phyloP scores from a whole-genome alignment of 2,329 filamentous ascomycete species.

The Nigrograna mackinnonii region DNA sequence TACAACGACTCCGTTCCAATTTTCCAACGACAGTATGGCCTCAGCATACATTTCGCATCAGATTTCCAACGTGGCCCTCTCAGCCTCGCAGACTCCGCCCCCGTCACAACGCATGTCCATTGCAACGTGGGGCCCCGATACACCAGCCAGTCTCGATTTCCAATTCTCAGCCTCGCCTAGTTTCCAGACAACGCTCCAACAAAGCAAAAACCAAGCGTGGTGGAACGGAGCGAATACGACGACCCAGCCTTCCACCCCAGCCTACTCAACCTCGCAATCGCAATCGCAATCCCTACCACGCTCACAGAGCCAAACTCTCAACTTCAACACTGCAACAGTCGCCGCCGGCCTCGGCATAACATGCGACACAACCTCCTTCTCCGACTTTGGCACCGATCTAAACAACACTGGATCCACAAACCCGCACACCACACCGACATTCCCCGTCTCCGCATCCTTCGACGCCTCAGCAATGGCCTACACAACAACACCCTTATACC shows the following conservation, averaged over 20 bases:
- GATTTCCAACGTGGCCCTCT: slow-evolving; percentile 27
- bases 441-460: slow-evolving; percentile 6
- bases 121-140: slow-evolving; percentile 32
- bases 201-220: slow-evolving; percentile 28
- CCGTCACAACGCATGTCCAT: slow-evolving; percentile 32
- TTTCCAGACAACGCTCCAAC: slow-evolving; percentile 16
- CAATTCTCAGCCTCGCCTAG: slow-evolving; percentile 35
- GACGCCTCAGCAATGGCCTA: slow-evolving; percentile 25
- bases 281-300: slow-evolving; percentile 9
- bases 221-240: slow-evolving; percentile 23
- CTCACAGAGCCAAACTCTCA: slow-evolving; percentile 17
- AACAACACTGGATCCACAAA: not conserved
- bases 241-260: slow-evolving; percentile 14
- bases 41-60: slow-evolving; percentile 18
- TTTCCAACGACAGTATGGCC: slow-evolving; percentile 18
- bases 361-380: slow-evolving; percentile 28
- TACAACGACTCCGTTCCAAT: slow-evolving; percentile 23
- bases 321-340: slow-evolving; percentile 11
- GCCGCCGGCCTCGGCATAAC: slow-evolving; percentile 36
- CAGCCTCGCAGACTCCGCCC: slow-evolving; percentile 42
- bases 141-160: slow-evolving; percentile 32
- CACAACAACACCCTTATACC: slow-evolving; percentile 17
- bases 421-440: not conserved
- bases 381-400: slow-evolving; percentile 16
- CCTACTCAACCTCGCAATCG: slow-evolving; percentile 20